Evolutionary conservation across 139 green algal genomes (phyloP), one percentile per base, ranked within the genome.

Genomic region (Coelastrella sp.): DNA sequence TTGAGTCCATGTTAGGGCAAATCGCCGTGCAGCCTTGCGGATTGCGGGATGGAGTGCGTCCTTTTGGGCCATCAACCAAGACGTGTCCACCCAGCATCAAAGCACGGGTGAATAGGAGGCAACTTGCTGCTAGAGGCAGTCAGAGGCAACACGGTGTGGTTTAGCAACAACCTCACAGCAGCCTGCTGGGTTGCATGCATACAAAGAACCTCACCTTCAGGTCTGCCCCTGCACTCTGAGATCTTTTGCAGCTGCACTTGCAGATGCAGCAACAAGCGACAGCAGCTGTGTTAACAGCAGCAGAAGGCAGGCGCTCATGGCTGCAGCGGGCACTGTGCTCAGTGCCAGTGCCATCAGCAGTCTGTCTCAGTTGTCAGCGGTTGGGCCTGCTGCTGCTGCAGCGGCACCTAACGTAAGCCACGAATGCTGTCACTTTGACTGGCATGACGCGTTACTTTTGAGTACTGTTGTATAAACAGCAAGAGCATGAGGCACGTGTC

Each of bases 271-370:
- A 20, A 35, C 19, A 6, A 88, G 65, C 63, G 74, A 72, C 25
- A 65, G 63, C 82, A 88, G 63, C 82, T 65, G 19, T 68, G 35
- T 4, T 10, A 59, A 58, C 61, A 78, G 49, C 25, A 87, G 82
- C 63, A 65, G 82, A 63, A 83, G 78, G 49, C 78, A 83, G 15
- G 49, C 49, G 24, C 10, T 83, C 35, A 63, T 58, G n/a, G 82
- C 82, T 61, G 61, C 61, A 27, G 63, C 63, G 24, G 56, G 59
- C 65, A 22, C 78, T 20, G 17, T 83, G 49, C 14, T 27, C n/a
- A 14, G 9, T 68, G 15, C 78, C 15, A 12, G 22, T 58, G 59
- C n/a, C 15, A 27, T 73, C 66, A 68, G 66, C 49, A 70, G 82
- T 56, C 27, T 78, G 27, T 59, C 82, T 25, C 65, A 79, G 82